Evolutionary conservation across 2,329 filamentous ascomycete genomes (phyloP), one percentile per base, ranked within the genome.

Genomic region (Incumbomyces lentus): DNA sequence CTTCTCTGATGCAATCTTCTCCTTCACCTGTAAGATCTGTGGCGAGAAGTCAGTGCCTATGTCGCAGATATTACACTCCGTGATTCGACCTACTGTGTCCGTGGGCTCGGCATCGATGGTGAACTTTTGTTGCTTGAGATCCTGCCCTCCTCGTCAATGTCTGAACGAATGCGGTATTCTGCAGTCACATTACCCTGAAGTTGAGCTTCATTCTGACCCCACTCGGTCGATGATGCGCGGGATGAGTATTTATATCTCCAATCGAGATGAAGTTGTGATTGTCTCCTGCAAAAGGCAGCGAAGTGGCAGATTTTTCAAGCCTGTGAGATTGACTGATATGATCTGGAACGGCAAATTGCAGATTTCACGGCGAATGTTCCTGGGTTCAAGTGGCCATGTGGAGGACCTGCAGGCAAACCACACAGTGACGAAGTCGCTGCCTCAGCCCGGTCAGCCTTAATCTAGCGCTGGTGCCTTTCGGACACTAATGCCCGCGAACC

Each of bases 81-180:
- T 51, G 47, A 57, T 57, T 54, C 33, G 22, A 59, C 84, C 61
- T 82, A 95, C 89, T 66, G 86, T 85, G 65, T 95, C 89, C 55
- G 84, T 82, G 54, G 89, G 86, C 68, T 96, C 89, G 62, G 88
- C 86, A 58, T 96, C 90, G 73, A 98, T 84, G 62, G 82, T 81
- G 71, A 98, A 98, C 75, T 95, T 95, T 68, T 95, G 86, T 70
- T 96, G 92, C 76, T 95, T 96, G 62, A 98, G 78, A 73, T 98
- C 92, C 89, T 95, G 45, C 52, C 44, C 40, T 32, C 35, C 38
- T 38, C 12, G 51, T 62, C 46, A 62, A 53, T 51, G 37, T 40
- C 37, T 48, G 47, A 30, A 17, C 7, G 29, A 4, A 7, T 30
- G 8, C 12, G 37, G 13, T 19, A 26, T 29, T 22, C 19, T 8